Conservation (phyloP, 2,329 filamentous ascomycete genomes). For the Orbilia oligospora region DNA sequence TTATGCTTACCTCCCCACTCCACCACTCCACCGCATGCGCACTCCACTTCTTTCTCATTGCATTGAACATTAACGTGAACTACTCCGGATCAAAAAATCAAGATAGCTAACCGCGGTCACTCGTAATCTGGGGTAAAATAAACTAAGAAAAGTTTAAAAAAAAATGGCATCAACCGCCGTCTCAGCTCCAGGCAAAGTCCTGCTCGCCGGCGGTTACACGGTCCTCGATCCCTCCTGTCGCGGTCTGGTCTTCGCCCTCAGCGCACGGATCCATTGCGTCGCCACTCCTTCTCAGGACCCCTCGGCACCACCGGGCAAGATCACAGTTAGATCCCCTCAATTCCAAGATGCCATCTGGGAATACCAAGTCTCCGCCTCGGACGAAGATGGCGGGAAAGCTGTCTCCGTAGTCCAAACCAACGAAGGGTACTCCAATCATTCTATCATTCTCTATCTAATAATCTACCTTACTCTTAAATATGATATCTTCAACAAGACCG, state of each 20-base stretch:
- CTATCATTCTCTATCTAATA: too few relatives aligned
- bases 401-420: slow-evolving; percentile 82
- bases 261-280: slow-evolving; percentile 77
- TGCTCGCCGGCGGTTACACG: slow-evolving; percentile 93
- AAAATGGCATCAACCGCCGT: slow-evolving; percentile 72
- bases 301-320: slow-evolving; percentile 75
- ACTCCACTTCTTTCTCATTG: too few relatives aligned
- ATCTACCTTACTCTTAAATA: too few relatives aligned
- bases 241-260: slow-evolving; percentile 78
- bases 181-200: slow-evolving; percentile 95
- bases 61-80: too few relatives aligned
- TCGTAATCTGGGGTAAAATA: slow-evolving; percentile 18
- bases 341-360: slow-evolving; percentile 89
- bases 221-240: slow-evolving; percentile 91
- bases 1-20: slow-evolving; percentile 26
- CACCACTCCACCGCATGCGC: too few relatives aligned
- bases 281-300: slow-evolving; percentile 67
- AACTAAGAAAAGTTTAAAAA: not conserved
- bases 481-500: too few relatives aligned
- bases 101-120: too few relatives aligned
- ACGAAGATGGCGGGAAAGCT: slow-evolving; percentile 74
- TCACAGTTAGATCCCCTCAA: slow-evolving; percentile 91
- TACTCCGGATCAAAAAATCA: not conserved
- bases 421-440: too few relatives aligned
- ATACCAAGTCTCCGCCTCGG: slow-evolving; percentile 76